Percentiles rank a stretch among this genome's conserved stretches.
These are phyloP conservation scores for Phytophthora tentaculata DNA, from an alignment of 352 stramenopile species.

Conservation along the genomic window DNA sequence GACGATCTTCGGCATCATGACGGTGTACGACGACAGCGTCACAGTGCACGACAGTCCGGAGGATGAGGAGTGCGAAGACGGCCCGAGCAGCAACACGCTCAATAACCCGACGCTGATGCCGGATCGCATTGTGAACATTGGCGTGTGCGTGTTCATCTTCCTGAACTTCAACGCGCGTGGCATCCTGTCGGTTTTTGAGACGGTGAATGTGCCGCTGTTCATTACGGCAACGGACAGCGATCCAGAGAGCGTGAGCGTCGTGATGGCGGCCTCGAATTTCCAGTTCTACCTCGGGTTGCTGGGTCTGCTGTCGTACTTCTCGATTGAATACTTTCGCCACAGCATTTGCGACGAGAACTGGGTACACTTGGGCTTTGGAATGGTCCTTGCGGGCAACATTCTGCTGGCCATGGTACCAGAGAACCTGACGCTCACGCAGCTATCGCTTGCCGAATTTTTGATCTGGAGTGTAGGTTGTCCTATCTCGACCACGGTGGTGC, in stretches of 20 bases:
- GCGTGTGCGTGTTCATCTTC: conserved; percentile 73
- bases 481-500: conserved; percentile 69
- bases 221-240: conserved; percentile 63
- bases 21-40: conserved; percentile 61
- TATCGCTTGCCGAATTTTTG: conserved; percentile 61
- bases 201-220: conserved; percentile 80
- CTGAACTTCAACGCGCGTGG: conserved; percentile 77
- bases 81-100: conserved; percentile 43
- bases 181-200: conserved; percentile 83
- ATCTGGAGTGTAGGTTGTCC: conserved; percentile 83
- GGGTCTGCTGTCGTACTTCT: conserved; percentile 71
- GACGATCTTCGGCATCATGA: conserved; percentile 70
- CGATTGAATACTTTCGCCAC: conserved; percentile 75
- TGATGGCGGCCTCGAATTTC: conserved; percentile 76
- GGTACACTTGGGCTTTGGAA: conserved; percentile 67
- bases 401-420: conserved; percentile 51
- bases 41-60: conserved; percentile 59
- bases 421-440: conserved; percentile 48
- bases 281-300: conserved; percentile 80
- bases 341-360: conserved; percentile 64
- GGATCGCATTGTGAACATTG: conserved; percentile 68
- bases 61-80: conserved; percentile 38
- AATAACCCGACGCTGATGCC: conserved; percentile 51
- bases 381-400: conserved; percentile 62
- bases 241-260: conserved; percentile 46